Percentiles rank a stretch among this genome's conserved stretches.
Conservation (phyloP, 1,284 basidiomycete genomes). For the Peniophora sp. region DNA sequence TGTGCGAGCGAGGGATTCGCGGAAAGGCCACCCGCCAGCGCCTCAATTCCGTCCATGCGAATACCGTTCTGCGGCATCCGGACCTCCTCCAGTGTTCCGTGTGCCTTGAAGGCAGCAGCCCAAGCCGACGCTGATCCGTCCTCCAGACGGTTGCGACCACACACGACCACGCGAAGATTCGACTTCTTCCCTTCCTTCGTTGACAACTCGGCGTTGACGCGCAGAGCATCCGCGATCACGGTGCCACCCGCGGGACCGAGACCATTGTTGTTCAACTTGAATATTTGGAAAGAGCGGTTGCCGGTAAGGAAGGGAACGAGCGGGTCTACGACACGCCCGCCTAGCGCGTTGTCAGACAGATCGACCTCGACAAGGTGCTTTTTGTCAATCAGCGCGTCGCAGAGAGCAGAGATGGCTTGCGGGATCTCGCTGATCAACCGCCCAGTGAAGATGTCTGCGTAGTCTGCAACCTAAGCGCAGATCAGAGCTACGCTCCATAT, state of each 20-base stretch:
- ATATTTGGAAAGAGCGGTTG: slow-evolving; percentile 73
- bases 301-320: slow-evolving; percentile 85
- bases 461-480: slow-evolving; percentile 73
- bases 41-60: slow-evolving; percentile 87
- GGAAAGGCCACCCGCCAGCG: slow-evolving; percentile 71
- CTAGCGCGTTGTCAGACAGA: slow-evolving; percentile 95
- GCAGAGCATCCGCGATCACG: slow-evolving; percentile 81
- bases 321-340: slow-evolving; percentile 91
- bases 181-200: slow-evolving; percentile 61
- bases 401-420: slow-evolving; percentile 80
- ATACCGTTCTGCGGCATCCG: slow-evolving; percentile 97
- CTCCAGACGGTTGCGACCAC: slow-evolving; percentile 93
- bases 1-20: slow-evolving; percentile 64
- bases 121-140: slow-evolving; percentile 81
- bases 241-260: slow-evolving; percentile 89
- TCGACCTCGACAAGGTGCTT: slow-evolving; percentile 82
- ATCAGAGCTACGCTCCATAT: slow-evolving; percentile 4
- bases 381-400: slow-evolving; percentile 79
- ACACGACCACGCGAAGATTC: slow-evolving; percentile 78
- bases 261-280: slow-evolving; percentile 96
- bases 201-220: slow-evolving; percentile 68
- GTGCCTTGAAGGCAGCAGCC: slow-evolving; percentile 85
- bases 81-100: slow-evolving; percentile 78
- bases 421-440: slow-evolving; percentile 96
- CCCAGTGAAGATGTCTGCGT: slow-evolving; percentile 97